Percentiles rank a stretch among this genome's conserved stretches.
phyloP scores from a whole-genome alignment of 208 protist genomes.

The Wallacemonas rigidus region DNA sequence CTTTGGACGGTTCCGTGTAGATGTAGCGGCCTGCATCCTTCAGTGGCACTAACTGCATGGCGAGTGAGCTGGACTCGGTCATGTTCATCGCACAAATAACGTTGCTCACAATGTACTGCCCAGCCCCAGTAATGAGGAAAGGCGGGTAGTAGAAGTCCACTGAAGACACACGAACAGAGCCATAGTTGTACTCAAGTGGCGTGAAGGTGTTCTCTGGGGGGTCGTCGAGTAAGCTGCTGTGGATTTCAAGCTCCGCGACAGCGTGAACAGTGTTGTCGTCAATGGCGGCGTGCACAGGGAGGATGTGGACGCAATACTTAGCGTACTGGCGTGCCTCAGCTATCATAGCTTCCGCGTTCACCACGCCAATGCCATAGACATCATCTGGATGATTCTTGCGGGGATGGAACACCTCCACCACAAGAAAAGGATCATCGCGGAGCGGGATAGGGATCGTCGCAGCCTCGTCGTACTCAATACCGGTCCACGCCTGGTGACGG shows the following conservation, averaged over 20 bases:
- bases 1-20: slow-evolving; percentile 61
- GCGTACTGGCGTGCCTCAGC: slow-evolving; percentile 68
- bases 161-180: slow-evolving; percentile 80
- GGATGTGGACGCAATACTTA: slow-evolving; percentile 78
- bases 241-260: slow-evolving; percentile 71
- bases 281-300: slow-evolving; percentile 66
- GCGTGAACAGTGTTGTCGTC: slow-evolving; percentile 78
- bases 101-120: slow-evolving; percentile 86
- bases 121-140: slow-evolving; percentile 66
- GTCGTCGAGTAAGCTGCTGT: slow-evolving; percentile 66
- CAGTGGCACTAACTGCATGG: slow-evolving; percentile 84
- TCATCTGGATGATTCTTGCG: slow-evolving; percentile 28
- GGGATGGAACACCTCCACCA: slow-evolving; percentile 70
- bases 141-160: slow-evolving; percentile 86
- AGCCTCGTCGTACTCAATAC: slow-evolving; percentile 41
- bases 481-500: slow-evolving; percentile 45
- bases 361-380: slow-evolving; percentile 62
- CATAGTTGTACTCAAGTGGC: slow-evolving; percentile 87
- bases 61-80: slow-evolving; percentile 79
- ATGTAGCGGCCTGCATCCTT: slow-evolving; percentile 61
- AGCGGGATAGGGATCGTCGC: slow-evolving; percentile 54
- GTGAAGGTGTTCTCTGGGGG: slow-evolving; percentile 57
- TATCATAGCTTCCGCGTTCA: slow-evolving; percentile 73
- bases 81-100: slow-evolving; percentile 89
- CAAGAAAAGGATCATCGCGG: slow-evolving; percentile 62